These are phyloP conservation scores for Colletotrichum magnum DNA, from an alignment of 2,329 filamentous ascomycete species.

Conservation along the genomic window DNA sequence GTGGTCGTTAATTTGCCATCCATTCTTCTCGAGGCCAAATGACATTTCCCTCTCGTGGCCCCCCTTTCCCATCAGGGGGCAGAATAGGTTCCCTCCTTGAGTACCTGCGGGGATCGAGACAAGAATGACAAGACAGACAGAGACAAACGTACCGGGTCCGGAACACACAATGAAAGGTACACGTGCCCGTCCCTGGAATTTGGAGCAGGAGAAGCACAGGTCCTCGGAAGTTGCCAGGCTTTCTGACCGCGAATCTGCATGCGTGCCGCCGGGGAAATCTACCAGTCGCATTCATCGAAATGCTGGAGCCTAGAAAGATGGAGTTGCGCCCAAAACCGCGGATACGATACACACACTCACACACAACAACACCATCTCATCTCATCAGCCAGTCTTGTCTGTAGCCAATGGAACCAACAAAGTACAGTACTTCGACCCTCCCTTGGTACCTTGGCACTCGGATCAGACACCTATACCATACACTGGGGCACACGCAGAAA, in stretches of 20 bases:
- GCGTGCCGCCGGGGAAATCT: slow-evolving; percentile 2
- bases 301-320: slow-evolving; percentile 39
- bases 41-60: not conserved
- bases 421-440: not conserved
- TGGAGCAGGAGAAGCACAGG: slow-evolving; percentile 10
- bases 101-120: not conserved
- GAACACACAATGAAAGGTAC: not conserved
- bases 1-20: no score
- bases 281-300: slow-evolving; percentile 29
- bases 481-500: slow-evolving; percentile 1
- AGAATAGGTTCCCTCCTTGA: no score
- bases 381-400: not conserved
- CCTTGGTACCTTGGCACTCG: slow-evolving; percentile 12
- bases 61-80: not conserved
- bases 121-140: not conserved
- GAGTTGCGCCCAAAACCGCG: slow-evolving; percentile 29
- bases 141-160: not conserved
- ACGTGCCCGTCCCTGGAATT: slow-evolving; percentile 21
- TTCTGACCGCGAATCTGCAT: not conserved
- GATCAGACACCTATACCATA: slow-evolving; percentile 10
- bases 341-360: slow-evolving; percentile 11
- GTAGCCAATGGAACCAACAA: slow-evolving; percentile 17
- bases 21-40: no score
- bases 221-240: slow-evolving; percentile 26
- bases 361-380: no score